Percentiles rank a stretch among this genome's conserved stretches.
phyloP scores from a whole-genome alignment of 805 yeast species.

The Saccharomycopsis malanga region DNA sequence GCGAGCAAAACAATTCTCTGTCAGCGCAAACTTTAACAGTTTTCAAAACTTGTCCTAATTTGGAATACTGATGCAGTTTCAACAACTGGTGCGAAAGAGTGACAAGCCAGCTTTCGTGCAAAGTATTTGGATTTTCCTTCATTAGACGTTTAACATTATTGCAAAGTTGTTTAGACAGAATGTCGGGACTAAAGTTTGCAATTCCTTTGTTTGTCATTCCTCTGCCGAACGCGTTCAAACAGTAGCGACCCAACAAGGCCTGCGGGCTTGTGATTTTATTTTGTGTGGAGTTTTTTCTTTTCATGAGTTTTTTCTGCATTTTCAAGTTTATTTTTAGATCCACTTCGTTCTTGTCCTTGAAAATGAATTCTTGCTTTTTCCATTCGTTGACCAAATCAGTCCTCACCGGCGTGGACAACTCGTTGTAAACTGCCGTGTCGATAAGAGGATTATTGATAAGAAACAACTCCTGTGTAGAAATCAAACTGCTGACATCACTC shows the following conservation, averaged over 20 bases:
- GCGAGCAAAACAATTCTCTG: too few species aligned
- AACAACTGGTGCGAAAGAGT: too few species aligned
- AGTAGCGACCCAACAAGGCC: too few species aligned
- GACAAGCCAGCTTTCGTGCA: too few species aligned
- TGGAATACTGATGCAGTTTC: too few species aligned
- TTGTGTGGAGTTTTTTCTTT: not conserved
- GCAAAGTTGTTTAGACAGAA: too few species aligned
- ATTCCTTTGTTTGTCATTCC: too few species aligned
- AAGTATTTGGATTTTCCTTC: too few species aligned
- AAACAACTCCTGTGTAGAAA: constrained; percentile 16
- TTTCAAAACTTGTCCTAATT: too few species aligned
- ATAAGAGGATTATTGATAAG: constrained; percentile 15
- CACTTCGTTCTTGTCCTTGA: constrained; percentile 12
- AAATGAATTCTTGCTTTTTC: constrained; percentile 12
- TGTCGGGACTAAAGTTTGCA: too few species aligned
- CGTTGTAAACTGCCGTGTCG: constrained; percentile 10
- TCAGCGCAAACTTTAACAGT: too few species aligned
- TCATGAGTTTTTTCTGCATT: not conserved
- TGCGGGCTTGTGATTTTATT: not conserved
- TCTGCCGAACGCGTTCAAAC: not conserved
- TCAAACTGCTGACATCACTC: constrained; percentile 1
- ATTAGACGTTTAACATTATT: too few species aligned
- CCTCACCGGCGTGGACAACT: constrained; percentile 12
- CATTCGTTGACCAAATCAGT: constrained; percentile 12
- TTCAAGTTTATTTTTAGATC: constrained; percentile 4